Evolutionary conservation across 208 protist genomes (phyloP), one percentile per base, ranked within the genome.

Genomic region (Kentomonas sorsogonicus): DNA sequence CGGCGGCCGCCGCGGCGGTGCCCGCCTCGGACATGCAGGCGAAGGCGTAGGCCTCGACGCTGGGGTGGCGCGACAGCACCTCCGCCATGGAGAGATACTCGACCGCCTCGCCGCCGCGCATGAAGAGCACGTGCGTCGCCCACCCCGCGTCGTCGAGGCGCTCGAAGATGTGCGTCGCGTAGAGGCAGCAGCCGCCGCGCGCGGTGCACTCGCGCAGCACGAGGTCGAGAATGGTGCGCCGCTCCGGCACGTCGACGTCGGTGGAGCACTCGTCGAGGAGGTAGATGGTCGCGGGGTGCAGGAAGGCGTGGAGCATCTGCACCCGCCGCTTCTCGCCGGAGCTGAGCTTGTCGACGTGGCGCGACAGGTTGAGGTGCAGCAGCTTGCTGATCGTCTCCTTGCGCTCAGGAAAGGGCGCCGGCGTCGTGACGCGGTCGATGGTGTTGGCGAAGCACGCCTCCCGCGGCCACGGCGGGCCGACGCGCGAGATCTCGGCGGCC

Each of bases 131-230:
- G 53, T 91, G 87, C 22, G 87, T 94, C 6, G 87, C 78, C 84
- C 87, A 94, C 45, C 81, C n/a, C n/a, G n/a, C n/a, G n/a, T n/a
- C 79, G 6, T 66, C 38, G 15, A 86, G 40, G n/a, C 66, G 59
- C 59, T 94, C 87, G 27, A 91, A 56, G 33, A 94, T 91, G 67
- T 94, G 87, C 9, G 87, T 94, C 15, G 87, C 87, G 68, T 94
- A 94, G 22, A 94, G 26, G 44, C 75, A 85, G 59, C 74, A 83
- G 43, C 74, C 69, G 1, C 52, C n/a, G 7, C 34, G 57, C 27
- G 23, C 47, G 25, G 66, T 64, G 45, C 71, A 84, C 52, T 90
- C 81, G n/a, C 27, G 23, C 30, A 61, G 51, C 22, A 88, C 66
- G 16, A 84, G 53, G 22, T 82, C 72, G 33, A 94, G 66, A 29